Evolutionary conservation across 2,329 filamentous ascomycete genomes (phyloP).

Genomic region (Talaromyces funiculosus): DNA sequence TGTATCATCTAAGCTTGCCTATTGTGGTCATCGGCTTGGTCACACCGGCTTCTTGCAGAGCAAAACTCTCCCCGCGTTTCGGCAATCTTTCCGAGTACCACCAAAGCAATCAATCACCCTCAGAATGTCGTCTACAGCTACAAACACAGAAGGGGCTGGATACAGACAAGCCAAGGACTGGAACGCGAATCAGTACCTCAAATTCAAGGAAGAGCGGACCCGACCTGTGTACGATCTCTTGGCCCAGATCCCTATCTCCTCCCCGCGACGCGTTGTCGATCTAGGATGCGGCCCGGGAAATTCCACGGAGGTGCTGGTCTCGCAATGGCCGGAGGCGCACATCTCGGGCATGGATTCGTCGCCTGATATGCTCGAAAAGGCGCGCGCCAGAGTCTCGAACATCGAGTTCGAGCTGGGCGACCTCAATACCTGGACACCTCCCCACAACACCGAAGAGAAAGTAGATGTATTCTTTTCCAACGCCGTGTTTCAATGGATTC

Average conservation of each 20-base stretch:
- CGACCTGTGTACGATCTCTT: conserved; percentile 51
- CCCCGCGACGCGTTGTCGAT: conserved; percentile 47
- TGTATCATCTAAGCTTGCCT: background rate
- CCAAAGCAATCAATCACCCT: background rate
- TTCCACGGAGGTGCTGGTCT: conserved; percentile 47
- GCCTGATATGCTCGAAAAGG: conserved; percentile 51
- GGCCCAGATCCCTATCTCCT: conserved; percentile 39
- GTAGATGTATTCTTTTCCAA: conserved; percentile 51
- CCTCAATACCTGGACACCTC: conserved; percentile 35
- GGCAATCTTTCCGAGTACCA: conserved; percentile 3
- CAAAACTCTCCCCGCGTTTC: conserved; percentile 4
- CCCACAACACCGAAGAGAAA: conserved; percentile 17
- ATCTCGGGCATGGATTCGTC: conserved; percentile 52
- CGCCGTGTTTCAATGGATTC: conserved; percentile 57
- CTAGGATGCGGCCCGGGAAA: conserved; percentile 58
- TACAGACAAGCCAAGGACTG: conserved; percentile 37
- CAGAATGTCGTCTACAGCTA: conserved; percentile 6
- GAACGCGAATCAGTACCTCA: conserved; percentile 54
- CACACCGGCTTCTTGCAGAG: background rate
- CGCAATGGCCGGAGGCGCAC: conserved; percentile 44
- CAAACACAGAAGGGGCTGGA: background rate
- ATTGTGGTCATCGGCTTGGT: background rate
- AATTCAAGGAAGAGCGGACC: conserved; percentile 51
- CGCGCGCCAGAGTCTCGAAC: conserved; percentile 36
- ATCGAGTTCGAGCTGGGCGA: conserved; percentile 46